Percentiles rank a stretch among this genome's conserved stretches.
phyloP scores from a whole-genome alignment of 257 asterid species.

The Plantago ovata region DNA sequence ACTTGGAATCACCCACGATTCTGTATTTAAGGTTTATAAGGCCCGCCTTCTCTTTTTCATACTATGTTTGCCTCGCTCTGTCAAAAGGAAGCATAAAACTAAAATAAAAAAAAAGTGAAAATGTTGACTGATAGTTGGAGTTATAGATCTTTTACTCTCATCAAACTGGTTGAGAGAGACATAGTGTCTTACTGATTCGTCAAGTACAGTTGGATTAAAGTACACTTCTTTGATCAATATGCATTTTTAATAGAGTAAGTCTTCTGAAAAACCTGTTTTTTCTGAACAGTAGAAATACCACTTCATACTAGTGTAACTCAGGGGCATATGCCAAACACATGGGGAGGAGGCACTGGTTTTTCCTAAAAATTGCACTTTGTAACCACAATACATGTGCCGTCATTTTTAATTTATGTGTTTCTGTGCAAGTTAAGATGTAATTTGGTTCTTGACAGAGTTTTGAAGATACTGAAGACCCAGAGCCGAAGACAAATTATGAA shows the following conservation, averaged over 20 bases:
- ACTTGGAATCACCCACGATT: slow-evolving; percentile 51
- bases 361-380: background rate
- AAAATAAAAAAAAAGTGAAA: too few species aligned
- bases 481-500: slow-evolving; percentile 60
- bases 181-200: too few species aligned
- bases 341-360: too few species aligned
- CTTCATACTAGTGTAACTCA: too few species aligned
- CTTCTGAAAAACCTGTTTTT: background rate
- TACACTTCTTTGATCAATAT: too few species aligned
- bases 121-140: too few species aligned
- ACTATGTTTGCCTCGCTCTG: background rate
- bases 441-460: slow-evolving; percentile 41
- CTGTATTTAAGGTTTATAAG: slow-evolving; percentile 63
- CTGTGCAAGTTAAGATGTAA: slow-evolving; percentile 6
- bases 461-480: slow-evolving; percentile 54
- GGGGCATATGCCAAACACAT: too few species aligned
- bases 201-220: too few species aligned
- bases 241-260: too few species aligned
- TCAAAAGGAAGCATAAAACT: too few species aligned
- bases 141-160: background rate
- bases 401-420: background rate
- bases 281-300: background rate
- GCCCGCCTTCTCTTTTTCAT: slow-evolving; percentile 3
- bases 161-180: slow-evolving; percentile 7
- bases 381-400: background rate